Percentiles rank a stretch among this genome's conserved stretches.
phyloP scores from a whole-genome alignment of 371 early-diverging fungal species.

The Mucor piriformis region DNA sequence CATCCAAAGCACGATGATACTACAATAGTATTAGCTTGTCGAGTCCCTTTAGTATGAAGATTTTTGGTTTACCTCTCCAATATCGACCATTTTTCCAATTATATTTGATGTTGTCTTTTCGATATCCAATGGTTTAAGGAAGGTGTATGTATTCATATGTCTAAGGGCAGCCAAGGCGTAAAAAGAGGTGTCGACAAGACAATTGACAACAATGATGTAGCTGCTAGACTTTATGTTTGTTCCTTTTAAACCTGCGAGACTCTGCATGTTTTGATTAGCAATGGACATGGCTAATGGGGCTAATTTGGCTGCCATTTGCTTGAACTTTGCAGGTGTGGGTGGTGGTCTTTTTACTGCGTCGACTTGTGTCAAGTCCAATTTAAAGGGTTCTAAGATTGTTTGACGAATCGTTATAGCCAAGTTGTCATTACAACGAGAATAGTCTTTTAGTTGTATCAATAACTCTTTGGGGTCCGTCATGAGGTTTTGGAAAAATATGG shows the following conservation, averaged over 20 bases:
- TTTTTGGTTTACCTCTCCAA: conserved; percentile 51
- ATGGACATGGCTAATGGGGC: conserved; percentile 44
- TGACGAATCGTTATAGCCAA: conserved; percentile 24
- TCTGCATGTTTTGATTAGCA: conserved; percentile 44
- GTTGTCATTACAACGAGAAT: conserved; percentile 32
- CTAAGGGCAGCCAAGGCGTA: conserved; percentile 39
- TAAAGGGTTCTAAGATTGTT: conserved; percentile 42
- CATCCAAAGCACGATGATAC: conserved; percentile 47
- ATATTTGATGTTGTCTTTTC: conserved; percentile 50
- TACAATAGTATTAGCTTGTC: conserved; percentile 1
- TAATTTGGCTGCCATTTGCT: conserved; percentile 27
- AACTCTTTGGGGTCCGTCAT: conserved; percentile 17
- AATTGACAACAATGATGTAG: conserved; percentile 27
- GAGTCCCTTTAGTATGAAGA: too few relatives aligned
- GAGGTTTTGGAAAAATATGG: background rate
- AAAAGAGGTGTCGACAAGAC: conserved; percentile 41
- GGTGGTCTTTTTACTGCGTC: conserved; percentile 21
- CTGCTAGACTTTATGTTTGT: background rate
- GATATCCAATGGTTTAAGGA: conserved; percentile 42
- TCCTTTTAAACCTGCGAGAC: conserved; percentile 23
- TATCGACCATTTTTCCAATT: conserved; percentile 46
- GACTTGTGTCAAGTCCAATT: conserved; percentile 24
- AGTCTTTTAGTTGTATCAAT: conserved; percentile 14
- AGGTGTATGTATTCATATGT: conserved; percentile 37
- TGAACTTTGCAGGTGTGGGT: conserved; percentile 31